phyloP scores from a whole-genome alignment of 805 yeast genomes.

The Kodamaea hsintzibuensis region DNA sequence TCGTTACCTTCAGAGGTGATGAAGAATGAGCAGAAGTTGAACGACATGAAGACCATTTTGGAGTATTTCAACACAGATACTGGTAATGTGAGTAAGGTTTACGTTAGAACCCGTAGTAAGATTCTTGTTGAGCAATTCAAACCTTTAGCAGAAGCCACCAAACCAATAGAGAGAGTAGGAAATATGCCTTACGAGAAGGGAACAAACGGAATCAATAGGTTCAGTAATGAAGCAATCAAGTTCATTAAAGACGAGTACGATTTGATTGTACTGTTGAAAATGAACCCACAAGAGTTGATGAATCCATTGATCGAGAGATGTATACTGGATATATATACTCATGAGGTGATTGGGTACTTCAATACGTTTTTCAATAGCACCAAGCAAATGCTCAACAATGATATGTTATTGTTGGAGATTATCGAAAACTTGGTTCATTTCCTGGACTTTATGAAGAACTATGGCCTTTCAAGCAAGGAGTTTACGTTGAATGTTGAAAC shows the following conservation, averaged over 20 bases:
- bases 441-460: conserved; percentile 18
- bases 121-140: conserved; percentile 46
- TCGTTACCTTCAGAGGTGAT: conserved; percentile 33
- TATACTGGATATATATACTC: conserved; percentile 12
- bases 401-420: conserved; percentile 37
- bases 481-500: conserved; percentile 12
- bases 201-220: conserved; percentile 55
- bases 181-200: conserved; percentile 59
- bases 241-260: conserved; percentile 52
- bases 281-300: conserved; percentile 9
- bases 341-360: conserved; percentile 16
- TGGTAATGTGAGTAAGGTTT: conserved; percentile 12
- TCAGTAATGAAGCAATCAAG: conserved; percentile 52
- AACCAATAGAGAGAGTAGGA: conserved; percentile 33
- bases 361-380: conserved; percentile 16
- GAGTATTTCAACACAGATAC: conserved; percentile 13
- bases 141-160: conserved; percentile 47
- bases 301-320: conserved; percentile 13
- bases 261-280: conserved; percentile 37
- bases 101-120: conserved; percentile 22
- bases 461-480: conserved; percentile 11
- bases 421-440: conserved; percentile 43
- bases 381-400: conserved; percentile 21
- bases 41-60: conserved; percentile 13
- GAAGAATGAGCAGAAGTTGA: conserved; percentile 20